Evolutionary conservation across 306 rosid genomes (phyloP).

Genomic region (Citrullus amarus): DNA sequence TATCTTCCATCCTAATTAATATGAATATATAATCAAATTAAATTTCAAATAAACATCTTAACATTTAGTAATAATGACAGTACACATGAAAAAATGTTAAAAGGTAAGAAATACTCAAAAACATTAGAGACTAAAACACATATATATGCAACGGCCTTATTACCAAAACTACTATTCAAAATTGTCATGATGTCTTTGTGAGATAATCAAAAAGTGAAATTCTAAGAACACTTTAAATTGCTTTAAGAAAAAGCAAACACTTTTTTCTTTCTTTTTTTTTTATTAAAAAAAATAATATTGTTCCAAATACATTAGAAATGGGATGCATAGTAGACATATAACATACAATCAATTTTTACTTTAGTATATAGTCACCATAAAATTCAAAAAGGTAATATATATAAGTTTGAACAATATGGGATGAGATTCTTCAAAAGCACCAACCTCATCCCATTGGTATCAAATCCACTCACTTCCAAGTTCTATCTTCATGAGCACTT

Average conservation of each 20-base stretch:
- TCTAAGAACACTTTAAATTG: background rate
- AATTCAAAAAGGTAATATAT: background rate
- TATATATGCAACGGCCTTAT: too few species aligned
- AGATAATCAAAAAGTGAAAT: background rate
- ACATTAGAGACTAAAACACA: too few species aligned
- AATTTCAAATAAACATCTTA: too few species aligned
- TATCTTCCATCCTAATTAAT: too few species aligned
- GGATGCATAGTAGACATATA: background rate
- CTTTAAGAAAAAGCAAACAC: background rate
- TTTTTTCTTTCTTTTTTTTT: background rate
- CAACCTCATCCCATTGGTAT: background rate
- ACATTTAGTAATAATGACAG: too few species aligned
- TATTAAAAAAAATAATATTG: background rate
- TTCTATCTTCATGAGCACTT: background rate
- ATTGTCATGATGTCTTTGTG: background rate
- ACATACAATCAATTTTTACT: background rate
- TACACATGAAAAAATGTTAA: too few species aligned
- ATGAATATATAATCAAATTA: too few species aligned
- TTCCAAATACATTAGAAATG: background rate
- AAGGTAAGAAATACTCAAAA: too few species aligned
- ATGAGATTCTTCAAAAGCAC: background rate
- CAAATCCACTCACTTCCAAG: background rate
- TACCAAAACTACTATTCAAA: background rate
- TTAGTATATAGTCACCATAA: background rate
- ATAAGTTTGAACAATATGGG: background rate